Base-by-base conservation (phyloP, 345 rosid genomes). In the Capsella bursapastoris region DNA sequence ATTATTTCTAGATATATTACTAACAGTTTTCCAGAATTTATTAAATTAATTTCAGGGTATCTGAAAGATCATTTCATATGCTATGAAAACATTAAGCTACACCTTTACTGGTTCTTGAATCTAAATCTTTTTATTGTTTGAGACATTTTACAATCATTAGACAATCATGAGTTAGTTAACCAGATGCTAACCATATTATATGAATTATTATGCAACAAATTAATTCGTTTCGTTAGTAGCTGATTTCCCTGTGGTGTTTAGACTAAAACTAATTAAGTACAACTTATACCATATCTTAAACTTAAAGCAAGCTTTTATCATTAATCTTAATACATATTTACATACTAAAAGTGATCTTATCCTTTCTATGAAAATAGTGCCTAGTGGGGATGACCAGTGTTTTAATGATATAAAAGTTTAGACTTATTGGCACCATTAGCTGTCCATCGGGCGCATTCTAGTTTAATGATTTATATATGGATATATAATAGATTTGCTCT, bases 401-500 rank as follows among this genome's bases (percentile, higher is more conserved):
- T 48, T 47, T 47, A 34, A 44, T 61, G 52, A 70, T 56, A 16
- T 50, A 29, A 38, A 52, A 5, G 0, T 47, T 64, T 64, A 53
- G 53, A 64, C 40, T 28, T 70, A 60, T 70, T 28, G 35, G 70
- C 25, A 61, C 47, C 51, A 68, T 68, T 44, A 61, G 79, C 79
- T 68, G 79, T 75, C 57, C 64, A 68, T 61, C 49, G 34, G 6
- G 64, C 74, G 58, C 37, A 1, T 68, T 68, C 64, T 32, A 37
- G 58, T 22, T 22, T 22, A 22, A 22, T 22, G 25, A 22, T 22
- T 22, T 22, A 22, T 22, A 22, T 22, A 22, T 22, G 31, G 28
- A 48, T 57, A 38, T 50, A 38, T 50, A 25, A 8, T 44, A 60
- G 49, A 60, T 51, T 75, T 67, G 62, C 49, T 52, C 63, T 67